Percentiles rank a stretch among this genome's conserved stretches.
phyloP scores from a whole-genome alignment of 441 rosid genomes.

The Gossypium gossypioides region DNA sequence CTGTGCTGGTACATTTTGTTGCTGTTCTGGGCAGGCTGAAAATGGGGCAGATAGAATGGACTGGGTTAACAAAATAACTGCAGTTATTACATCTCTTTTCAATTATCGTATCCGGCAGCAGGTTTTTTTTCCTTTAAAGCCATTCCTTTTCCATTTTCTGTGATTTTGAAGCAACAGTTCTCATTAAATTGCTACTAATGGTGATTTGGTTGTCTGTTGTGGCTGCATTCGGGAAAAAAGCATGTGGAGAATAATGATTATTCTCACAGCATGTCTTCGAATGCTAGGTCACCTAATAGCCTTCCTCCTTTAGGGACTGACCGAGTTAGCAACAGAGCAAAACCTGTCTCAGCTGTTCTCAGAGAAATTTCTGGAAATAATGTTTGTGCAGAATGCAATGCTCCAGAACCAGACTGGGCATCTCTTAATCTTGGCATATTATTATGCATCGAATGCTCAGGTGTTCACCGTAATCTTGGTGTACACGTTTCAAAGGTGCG shows the following conservation, averaged over 20 bases:
- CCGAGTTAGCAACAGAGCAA: slow-evolving; percentile 22
- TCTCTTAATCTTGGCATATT: slow-evolving; percentile 85
- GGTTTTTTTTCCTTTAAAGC: slow-evolving; percentile 30
- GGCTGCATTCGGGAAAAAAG: slow-evolving; percentile 31
- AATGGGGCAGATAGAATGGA: slow-evolving; percentile 83
- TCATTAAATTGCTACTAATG: slow-evolving; percentile 22
- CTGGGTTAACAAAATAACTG: slow-evolving; percentile 76
- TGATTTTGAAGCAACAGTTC: not conserved
- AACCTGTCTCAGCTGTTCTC: slow-evolving; percentile 44
- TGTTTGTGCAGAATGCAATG: slow-evolving; percentile 78
- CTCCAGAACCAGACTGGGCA: slow-evolving; percentile 89
- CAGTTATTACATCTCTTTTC: slow-evolving; percentile 69
- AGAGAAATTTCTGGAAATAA: slow-evolving; percentile 78
- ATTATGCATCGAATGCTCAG: slow-evolving; percentile 88
- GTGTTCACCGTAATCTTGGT: slow-evolving; percentile 88
- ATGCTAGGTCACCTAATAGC: slow-evolving; percentile 23
- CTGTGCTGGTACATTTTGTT: slow-evolving; percentile 11
- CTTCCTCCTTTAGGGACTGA: slow-evolving; percentile 22
- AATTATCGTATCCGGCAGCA: slow-evolving; percentile 61
- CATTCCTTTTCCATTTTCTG: not conserved
- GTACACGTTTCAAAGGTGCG: slow-evolving; percentile 91
- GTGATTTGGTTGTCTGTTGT: slow-evolving; percentile 23
- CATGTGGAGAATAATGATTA: slow-evolving; percentile 25
- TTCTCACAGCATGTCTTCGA: slow-evolving; percentile 25
- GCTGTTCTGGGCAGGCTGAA: slow-evolving; percentile 56